phyloP scores from a whole-genome alignment of 371 early-diverging fungal genomes.

The Mortierella sp. region DNA sequence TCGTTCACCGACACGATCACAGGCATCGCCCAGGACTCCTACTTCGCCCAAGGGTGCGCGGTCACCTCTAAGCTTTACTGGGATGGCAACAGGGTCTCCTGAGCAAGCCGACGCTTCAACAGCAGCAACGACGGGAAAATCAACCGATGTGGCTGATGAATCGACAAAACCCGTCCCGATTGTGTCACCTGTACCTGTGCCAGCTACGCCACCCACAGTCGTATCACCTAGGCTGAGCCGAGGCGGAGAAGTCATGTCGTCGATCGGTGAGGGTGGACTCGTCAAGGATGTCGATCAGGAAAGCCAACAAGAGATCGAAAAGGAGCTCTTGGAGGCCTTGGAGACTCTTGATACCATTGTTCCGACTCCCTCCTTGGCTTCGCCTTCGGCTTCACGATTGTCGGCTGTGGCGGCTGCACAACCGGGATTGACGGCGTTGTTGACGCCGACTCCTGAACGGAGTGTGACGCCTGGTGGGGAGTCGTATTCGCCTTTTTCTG shows the following conservation, averaged over 20 bases:
- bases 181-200: conserved; percentile 22
- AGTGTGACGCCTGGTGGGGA: conserved; percentile 41
- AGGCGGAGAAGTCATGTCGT: conserved; percentile 7
- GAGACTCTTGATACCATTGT: conserved; percentile 19
- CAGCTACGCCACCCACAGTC: conserved; percentile 26
- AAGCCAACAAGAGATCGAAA: conserved; percentile 38
- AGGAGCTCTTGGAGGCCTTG: conserved; percentile 38
- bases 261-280: not conserved
- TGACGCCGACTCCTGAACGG: conserved; percentile 18
- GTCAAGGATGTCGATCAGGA: conserved; percentile 26
- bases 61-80: not conserved
- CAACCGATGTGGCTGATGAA: not conserved
- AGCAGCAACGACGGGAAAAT: not conserved
- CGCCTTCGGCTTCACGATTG: not conserved
- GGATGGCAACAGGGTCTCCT: not conserved
- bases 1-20: not conserved
- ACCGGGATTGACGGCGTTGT: not conserved
- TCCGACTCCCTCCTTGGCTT: not conserved
- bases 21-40: not conserved
- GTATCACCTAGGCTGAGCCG: conserved; percentile 43
- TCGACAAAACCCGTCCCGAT: conserved; percentile 7
- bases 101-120: not conserved
- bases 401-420: not conserved
- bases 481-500: conserved; percentile 42
- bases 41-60: not conserved